A percentile compares a stretch with the other conserved stretches of the same genome.
Conservation (phyloP, 345 rosid species). For the Gossypioides kirkii region DNA sequence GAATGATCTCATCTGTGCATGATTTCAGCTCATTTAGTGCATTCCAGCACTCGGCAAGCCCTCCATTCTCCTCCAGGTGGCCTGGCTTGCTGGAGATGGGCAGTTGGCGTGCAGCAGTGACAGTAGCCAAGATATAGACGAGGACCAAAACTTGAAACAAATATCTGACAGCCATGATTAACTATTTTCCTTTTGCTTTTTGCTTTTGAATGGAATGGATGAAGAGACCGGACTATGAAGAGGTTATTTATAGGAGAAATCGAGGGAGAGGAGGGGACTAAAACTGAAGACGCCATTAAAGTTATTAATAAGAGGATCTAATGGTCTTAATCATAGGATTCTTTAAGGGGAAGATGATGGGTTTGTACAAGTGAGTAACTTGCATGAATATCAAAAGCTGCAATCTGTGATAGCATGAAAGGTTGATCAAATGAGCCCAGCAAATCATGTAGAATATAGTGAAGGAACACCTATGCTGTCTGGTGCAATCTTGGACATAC, state of each 20-base stretch:
- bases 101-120: conserved; percentile 18
- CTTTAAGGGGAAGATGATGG: conserved; percentile 8
- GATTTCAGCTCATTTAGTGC: conserved; percentile 60
- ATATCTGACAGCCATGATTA: conserved; percentile 17
- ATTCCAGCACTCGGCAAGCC: conserved; percentile 57
- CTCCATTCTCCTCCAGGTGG: conserved; percentile 30
- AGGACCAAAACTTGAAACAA: conserved; percentile 16
- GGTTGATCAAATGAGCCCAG: neutral
- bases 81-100: conserved; percentile 10
- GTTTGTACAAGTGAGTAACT: neutral
- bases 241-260: conserved; percentile 6
- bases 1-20: conserved; percentile 63
- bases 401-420: neutral
- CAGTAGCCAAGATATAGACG: conserved; percentile 11
- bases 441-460: neutral
- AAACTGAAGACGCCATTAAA: neutral
- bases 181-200: too few species aligned
- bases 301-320: neutral
- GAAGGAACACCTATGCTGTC: neutral
- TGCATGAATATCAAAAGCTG: neutral
- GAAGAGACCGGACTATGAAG: neutral
- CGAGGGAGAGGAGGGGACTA: conserved; percentile 11
- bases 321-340: neutral
- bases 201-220: neutral
- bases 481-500: neutral